phyloP scores from a whole-genome alignment of 495 filamentous ascomycete genomes.

The Daldinia decipiens region DNA sequence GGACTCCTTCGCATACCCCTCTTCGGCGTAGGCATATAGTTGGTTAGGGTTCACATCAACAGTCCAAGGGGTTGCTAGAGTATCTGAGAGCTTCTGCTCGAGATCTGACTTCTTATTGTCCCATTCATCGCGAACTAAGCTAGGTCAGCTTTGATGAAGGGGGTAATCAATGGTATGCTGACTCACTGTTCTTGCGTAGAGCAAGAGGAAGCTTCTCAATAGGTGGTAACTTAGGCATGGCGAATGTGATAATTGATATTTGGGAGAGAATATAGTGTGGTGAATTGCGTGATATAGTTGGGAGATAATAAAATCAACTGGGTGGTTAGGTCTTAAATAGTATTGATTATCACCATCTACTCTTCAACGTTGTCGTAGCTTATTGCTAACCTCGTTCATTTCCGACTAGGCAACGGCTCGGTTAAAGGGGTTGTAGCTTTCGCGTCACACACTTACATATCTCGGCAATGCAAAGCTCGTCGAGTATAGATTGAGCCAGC shows the following conservation, averaged over 20 bases:
- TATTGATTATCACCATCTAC: not conserved
- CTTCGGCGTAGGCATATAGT: slow-evolving; percentile 60
- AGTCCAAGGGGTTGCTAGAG: slow-evolving; percentile 59
- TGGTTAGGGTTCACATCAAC: slow-evolving; percentile 58
- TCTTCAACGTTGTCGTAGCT: not conserved
- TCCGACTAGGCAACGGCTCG: not conserved
- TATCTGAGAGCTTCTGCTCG: slow-evolving; percentile 54
- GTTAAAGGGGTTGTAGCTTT: slow-evolving; percentile 4
- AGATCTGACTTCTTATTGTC: slow-evolving; percentile 58
- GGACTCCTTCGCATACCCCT: slow-evolving; percentile 58
- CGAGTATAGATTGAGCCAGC: too few species aligned
- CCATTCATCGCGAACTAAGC: slow-evolving; percentile 62
- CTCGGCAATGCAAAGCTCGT: not conserved
- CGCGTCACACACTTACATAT: not conserved
- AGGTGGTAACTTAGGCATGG: slow-evolving; percentile 55
- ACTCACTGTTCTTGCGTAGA: slow-evolving; percentile 62
- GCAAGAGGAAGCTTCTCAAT: slow-evolving; percentile 64
- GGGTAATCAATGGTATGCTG: not conserved
- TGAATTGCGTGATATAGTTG: not conserved
- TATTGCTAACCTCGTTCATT: not conserved
- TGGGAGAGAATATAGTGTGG: not conserved
- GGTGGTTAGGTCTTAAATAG: not conserved
- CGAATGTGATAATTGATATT: slow-evolving; percentile 11
- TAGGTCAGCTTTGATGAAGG: slow-evolving; percentile 6
- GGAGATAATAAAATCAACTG: not conserved